These are phyloP conservation scores for Fraxinus sp. DNA, from an alignment of 305 asterid species.

Conservation along the genomic window DNA sequence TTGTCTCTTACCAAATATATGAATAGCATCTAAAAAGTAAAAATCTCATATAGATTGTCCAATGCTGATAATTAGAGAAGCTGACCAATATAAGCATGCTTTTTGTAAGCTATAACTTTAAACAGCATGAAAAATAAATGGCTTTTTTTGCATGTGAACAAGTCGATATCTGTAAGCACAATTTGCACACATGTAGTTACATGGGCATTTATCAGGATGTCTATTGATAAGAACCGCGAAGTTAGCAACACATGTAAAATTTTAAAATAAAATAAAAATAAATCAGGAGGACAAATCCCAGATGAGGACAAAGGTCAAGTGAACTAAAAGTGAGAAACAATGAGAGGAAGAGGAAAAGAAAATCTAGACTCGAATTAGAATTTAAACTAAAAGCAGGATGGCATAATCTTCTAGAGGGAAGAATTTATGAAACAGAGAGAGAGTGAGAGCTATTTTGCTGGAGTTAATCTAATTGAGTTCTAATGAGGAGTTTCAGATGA, in stretches of 20 bases:
- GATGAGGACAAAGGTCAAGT: not conserved
- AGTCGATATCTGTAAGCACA: not conserved
- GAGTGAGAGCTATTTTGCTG: not conserved
- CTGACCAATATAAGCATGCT: not conserved
- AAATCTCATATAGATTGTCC: not conserved
- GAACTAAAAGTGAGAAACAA: not conserved
- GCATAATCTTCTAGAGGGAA: not conserved
- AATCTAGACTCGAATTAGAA: not conserved
- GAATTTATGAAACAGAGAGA: not conserved
- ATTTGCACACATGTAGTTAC: not conserved
- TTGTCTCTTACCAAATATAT: not conserved
- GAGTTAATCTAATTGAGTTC: not conserved
- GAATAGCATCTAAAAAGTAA: not conserved
- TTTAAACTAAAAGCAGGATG: not conserved
- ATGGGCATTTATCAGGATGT: not conserved
- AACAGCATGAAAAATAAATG: not conserved
- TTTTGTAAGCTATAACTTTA: not conserved
- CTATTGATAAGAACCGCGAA: not conserved
- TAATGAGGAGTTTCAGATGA: constrained; percentile 1
- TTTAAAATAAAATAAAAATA: not conserved
- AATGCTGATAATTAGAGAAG: not conserved
- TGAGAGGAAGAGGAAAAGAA: not conserved
- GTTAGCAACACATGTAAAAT: not conserved
- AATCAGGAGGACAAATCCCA: not conserved
- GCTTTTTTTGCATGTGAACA: not conserved